Percentiles rank a stretch among this genome's conserved stretches.
Evolutionary conservation across 768 basidiomycete species (phyloP).

Genomic region (Psilocybe azurescens): DNA sequence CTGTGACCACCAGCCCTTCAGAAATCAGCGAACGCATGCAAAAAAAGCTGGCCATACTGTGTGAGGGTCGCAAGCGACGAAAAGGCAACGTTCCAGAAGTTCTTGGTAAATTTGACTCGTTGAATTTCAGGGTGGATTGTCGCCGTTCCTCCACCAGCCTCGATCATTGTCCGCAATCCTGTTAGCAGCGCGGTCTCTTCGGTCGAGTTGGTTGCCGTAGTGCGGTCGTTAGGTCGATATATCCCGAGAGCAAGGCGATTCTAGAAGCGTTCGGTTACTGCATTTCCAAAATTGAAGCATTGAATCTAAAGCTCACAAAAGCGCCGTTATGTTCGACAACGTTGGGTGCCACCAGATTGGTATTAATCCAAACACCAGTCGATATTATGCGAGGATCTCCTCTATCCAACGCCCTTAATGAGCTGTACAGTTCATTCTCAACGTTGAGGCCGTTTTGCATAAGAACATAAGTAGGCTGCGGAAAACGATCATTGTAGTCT

Average conservation of each 20-base stretch:
- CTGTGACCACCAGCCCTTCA: neutral
- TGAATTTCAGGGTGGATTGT: constrained; percentile 64
- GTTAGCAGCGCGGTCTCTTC: constrained; percentile 46
- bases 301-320: constrained; percentile 43
- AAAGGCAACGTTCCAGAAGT: constrained; percentile 67
- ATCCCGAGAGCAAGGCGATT: constrained; percentile 45
- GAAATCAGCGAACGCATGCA: neutral
- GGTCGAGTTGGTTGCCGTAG: constrained; percentile 44
- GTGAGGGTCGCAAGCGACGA: constrained; percentile 58
- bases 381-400: constrained; percentile 58
- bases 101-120: constrained; percentile 64
- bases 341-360: constrained; percentile 52
- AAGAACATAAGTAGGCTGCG: constrained; percentile 65
- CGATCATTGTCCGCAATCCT: constrained; percentile 50
- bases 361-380: constrained; percentile 58
- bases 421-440: constrained; percentile 67
- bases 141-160: constrained; percentile 51
- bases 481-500: constrained; percentile 47
- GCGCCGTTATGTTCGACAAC: constrained; percentile 51
- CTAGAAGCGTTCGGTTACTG: neutral
- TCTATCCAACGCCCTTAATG: constrained; percentile 44
- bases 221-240: constrained; percentile 50
- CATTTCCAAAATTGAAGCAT: neutral
- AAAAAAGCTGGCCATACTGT: constrained; percentile 26
- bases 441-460: constrained; percentile 78